Base-by-base conservation (phyloP, 345 rosid genomes). In the Eutrema japonicum region DNA sequence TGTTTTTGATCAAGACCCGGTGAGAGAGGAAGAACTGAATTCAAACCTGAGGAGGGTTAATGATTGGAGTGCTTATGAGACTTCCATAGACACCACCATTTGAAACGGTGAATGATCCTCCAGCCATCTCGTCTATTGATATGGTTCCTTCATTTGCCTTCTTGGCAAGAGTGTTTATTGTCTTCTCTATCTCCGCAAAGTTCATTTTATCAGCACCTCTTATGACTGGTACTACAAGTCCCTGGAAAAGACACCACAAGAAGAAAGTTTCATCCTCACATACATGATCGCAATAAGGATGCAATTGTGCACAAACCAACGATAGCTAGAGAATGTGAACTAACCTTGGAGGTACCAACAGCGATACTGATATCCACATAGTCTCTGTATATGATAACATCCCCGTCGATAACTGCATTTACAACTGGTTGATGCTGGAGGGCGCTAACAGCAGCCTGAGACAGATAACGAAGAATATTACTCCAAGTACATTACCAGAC, bases 41-140 rank as follows among this genome's bases (percentile, higher is more conserved):
- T 5, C 29, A 26, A 37, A 94, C 98, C 97, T 94, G 98, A 40
- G 98, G 98, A 48, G 98, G 98, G 78, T 94, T 94, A 75, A 94
- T 94, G 74, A 94, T 94, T 8, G 98, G 98, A 57, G 98, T 94
- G 77, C 98, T 94, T 72, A 94, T 52, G 32, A 94, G 97, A 78
- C 98, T 94, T 74, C 98, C 98, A 55, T 94, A 91, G 64, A 94
- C 98, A 73, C 81, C 81, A 55, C 81, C 81, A 40, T 78, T 78
- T 4, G 81, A 78, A 51, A 78, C 52, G 10, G 97, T 94, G 80
- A 94, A 91, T 52, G 98, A 81, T 41, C 98, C 98, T 60, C 98
- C 98, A 47, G 98, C 97, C 98, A 94, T 94, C 79, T 94, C 98
- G 76, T 94, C 98, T 29, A 94, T 94, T 68, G 98, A 94, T 48